Base-by-base conservation (phyloP, 1,284 basidiomycete genomes). In the Moesziomyces sp. region DNA sequence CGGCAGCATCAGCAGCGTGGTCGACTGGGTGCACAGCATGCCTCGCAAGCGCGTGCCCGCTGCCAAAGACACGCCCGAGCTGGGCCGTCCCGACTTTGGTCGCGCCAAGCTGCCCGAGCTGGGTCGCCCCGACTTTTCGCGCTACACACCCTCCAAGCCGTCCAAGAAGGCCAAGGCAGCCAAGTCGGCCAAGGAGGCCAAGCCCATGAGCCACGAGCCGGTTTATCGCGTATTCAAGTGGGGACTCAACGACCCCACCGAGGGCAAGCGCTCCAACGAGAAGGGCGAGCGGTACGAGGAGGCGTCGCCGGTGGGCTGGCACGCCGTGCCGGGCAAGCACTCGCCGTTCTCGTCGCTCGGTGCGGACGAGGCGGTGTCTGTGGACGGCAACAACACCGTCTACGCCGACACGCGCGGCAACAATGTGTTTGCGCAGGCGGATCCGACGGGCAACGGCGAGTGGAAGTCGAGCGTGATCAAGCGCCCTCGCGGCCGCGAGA, bases 161-260 rank as follows among this genome's bases (percentile, higher is more conserved):
- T 23, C 33, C 52, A 47, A 69, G n/a, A n/a, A n/a, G n/a, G n/a
- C n/a, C n/a, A n/a, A n/a, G n/a, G n/a, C n/a, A n/a, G n/a, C n/a
- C 38, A 40, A 40, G 38, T 13, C 43, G 26, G 50, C 53, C 16
- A 40, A 49, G 35, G 48, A 48, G 18, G 26, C 33, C 11, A 35
- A 43, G 14, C 21, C 45, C n/a, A 53, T 56, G 69, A 67, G 64
- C 49, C 64, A 67, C 47, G 60, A 73, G 19, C 67, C 77, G 24
- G 16, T 64, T 16, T 79, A 77, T 61, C 58, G 66, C 26, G 78
- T 80, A 33, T 73, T 78, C 70, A 68, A 69, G 48, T 80, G 78
- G 78, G 77, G 77, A 21, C 46, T 72, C 57, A 80, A 80, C 46
- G 78, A 80, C 54, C 78, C 78, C 5, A 72, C 66, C 48, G 78